Conservation (phyloP, 2,329 filamentous ascomycete species). For the Aspergillus sp. region DNA sequence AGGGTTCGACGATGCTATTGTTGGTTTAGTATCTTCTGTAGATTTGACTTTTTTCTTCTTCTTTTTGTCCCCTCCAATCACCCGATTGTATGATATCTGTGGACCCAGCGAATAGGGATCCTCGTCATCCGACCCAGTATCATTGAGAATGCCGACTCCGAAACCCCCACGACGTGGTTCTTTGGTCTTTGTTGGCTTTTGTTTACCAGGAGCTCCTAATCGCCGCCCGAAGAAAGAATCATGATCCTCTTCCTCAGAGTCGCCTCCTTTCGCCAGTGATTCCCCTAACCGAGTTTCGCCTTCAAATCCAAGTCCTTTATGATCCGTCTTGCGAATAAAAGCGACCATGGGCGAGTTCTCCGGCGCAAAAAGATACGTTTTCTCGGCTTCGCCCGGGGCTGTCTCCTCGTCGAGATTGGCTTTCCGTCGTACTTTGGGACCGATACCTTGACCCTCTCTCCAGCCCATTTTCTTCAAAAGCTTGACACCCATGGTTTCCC, state of each 20-base stretch:
- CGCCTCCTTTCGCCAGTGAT: conserved; percentile 7
- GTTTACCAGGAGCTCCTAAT: conserved; percentile 24
- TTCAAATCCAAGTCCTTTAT: conserved; percentile 44
- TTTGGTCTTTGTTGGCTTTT: conserved; percentile 49
- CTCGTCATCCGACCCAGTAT: conserved; percentile 91
- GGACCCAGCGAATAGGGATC: conserved; percentile 91
- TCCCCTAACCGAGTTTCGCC: conserved; percentile 33
- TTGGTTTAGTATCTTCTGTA: conserved; percentile 26
- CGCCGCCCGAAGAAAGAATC: conserved; percentile 36
- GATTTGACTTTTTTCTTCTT: conserved; percentile 60
- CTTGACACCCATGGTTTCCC: conserved; percentile 82
- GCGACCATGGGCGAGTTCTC: conserved; percentile 65
- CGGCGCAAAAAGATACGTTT: conserved; percentile 76
- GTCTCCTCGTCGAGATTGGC: conserved; percentile 61
- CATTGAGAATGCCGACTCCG: conserved; percentile 84
- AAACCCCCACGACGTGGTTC: conserved; percentile 61
- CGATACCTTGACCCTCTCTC: conserved; percentile 89
- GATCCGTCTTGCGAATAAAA: conserved; percentile 41
- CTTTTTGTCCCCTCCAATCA: conserved; percentile 76
- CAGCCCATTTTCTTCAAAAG: conserved; percentile 91
- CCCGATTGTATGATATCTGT: conserved; percentile 78
- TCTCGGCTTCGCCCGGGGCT: conserved; percentile 34
- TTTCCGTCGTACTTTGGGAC: conserved; percentile 73
- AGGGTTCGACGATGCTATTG: conserved; percentile 57
- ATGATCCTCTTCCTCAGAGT: conserved; percentile 21